A percentile compares a stretch with the other conserved stretches of the same genome.
Conservation (phyloP, 352 stramenopile genomes). For the Phytophthora syringae region DNA sequence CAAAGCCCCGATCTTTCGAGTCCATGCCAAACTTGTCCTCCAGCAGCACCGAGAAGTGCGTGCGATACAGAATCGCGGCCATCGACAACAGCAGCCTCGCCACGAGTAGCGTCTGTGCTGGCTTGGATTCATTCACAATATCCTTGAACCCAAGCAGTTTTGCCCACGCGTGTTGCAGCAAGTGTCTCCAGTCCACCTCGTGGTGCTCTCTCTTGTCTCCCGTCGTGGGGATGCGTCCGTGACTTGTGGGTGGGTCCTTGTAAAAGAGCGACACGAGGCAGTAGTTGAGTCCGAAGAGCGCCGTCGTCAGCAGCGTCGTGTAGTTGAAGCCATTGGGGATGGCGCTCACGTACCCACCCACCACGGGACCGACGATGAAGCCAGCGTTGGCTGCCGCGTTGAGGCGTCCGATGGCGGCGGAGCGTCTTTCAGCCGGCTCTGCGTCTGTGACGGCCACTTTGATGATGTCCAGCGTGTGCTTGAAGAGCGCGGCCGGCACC, state of each 20-base stretch:
- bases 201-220: slow-evolving; percentile 4
- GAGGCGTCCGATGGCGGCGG: slow-evolving; percentile 67
- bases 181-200: slow-evolving; percentile 36
- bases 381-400: slow-evolving; percentile 76
- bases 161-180: slow-evolving; percentile 52
- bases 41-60: slow-evolving; percentile 77
- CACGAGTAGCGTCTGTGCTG: slow-evolving; percentile 71
- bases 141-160: slow-evolving; percentile 72
- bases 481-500: slow-evolving; percentile 76
- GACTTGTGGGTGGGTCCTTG: slow-evolving; percentile 19
- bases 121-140: slow-evolving; percentile 67
- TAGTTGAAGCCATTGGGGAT: slow-evolving; percentile 84
- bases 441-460: slow-evolving; percentile 76
- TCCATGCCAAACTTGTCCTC: slow-evolving; percentile 84
- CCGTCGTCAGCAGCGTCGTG: slow-evolving; percentile 74
- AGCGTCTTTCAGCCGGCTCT: slow-evolving; percentile 38
- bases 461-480: slow-evolving; percentile 84
- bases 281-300: slow-evolving; percentile 77
- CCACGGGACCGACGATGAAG: slow-evolving; percentile 76
- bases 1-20: slow-evolving; percentile 62
- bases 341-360: slow-evolving; percentile 75
- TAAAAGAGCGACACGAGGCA: slow-evolving; percentile 68
- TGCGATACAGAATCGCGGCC: slow-evolving; percentile 79
- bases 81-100: slow-evolving; percentile 78
- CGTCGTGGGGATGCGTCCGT: neutral